These are phyloP conservation scores for Sonneratia caseolaris DNA, from an alignment of 345 rosid species.

Conservation along the genomic window DNA sequence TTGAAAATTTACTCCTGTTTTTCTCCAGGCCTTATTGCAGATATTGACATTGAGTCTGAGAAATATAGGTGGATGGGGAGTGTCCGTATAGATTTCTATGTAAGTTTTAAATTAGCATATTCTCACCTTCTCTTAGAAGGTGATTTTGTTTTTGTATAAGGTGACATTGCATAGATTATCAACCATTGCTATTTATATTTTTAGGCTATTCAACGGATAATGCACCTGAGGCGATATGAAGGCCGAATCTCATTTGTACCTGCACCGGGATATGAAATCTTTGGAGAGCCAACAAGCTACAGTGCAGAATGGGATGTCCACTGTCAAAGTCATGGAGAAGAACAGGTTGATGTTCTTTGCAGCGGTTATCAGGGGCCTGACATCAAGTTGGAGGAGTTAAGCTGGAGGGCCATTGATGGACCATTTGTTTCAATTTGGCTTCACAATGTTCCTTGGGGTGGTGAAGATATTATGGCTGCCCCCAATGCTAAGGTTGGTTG, in stretches of 20 bases:
- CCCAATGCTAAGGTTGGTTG: constrained; percentile 77
- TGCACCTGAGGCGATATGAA: constrained; percentile 53
- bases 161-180: not conserved
- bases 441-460: constrained; percentile 96
- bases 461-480: constrained; percentile 74
- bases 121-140: not conserved
- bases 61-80: constrained; percentile 96
- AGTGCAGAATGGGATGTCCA: constrained; percentile 7
- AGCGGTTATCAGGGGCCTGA: constrained; percentile 63
- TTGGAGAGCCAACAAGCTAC: constrained; percentile 51
- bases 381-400: constrained; percentile 28
- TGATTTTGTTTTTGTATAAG: not conserved
- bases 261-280: constrained; percentile 80
- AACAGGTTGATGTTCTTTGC: not conserved
- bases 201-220: constrained; percentile 59
- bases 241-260: constrained; percentile 78
- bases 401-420: constrained; percentile 78
- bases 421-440: constrained; percentile 96
- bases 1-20: not conserved
- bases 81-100: constrained; percentile 74
- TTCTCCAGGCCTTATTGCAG: constrained; percentile 78
- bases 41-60: constrained; percentile 92
- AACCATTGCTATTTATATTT: not conserved
- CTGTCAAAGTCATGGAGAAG: not conserved
- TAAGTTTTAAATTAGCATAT: constrained; percentile 24